Conservation (phyloP, 2,329 filamentous ascomycete genomes). For the Periconia sp. region DNA sequence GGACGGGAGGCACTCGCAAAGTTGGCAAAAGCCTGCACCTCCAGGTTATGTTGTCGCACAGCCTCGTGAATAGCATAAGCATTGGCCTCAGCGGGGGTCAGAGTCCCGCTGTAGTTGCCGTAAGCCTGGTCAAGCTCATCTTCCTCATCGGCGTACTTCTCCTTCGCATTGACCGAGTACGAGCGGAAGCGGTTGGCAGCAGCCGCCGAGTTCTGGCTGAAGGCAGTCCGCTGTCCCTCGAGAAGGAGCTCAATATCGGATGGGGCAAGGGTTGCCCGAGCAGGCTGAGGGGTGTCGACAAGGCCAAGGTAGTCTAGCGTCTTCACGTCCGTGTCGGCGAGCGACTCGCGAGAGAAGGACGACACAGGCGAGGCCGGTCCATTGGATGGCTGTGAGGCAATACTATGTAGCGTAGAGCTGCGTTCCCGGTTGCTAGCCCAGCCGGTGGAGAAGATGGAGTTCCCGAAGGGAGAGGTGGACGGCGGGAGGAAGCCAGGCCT, state of each 20-base stretch:
- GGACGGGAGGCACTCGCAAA: conserved; percentile 83
- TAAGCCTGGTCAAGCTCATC: conserved; percentile 70
- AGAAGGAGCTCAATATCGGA: conserved; percentile 60
- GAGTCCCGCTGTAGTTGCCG: conserved; percentile 63
- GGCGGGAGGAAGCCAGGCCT: conserved; percentile 70
- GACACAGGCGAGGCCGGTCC: conserved; percentile 86
- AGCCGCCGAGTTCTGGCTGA: conserved; percentile 65
- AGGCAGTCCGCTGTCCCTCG: conserved; percentile 64
- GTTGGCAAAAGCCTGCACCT: conserved; percentile 89
- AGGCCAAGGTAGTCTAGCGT: conserved; percentile 96
- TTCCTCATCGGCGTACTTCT: conserved; percentile 92
- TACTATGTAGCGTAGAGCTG: conserved; percentile 86
- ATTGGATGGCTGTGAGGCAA: conserved; percentile 85
- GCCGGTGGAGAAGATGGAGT: conserved; percentile 83
- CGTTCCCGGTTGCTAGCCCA: conserved; percentile 84
- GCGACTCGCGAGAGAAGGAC: conserved; percentile 82
- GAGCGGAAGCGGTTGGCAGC: conserved; percentile 87
- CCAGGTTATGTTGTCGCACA: conserved; percentile 90
- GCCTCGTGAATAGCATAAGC: conserved; percentile 69
- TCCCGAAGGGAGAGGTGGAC: conserved; percentile 74
- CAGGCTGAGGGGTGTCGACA: conserved; percentile 87
- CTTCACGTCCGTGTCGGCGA: conserved; percentile 85
- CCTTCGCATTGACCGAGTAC: conserved; percentile 98
- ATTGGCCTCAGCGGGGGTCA: conserved; percentile 66
- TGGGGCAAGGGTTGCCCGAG: conserved; percentile 72